Base-by-base conservation (phyloP, 768 basidiomycete species). In the Paxillus ammoniavirescens region DNA sequence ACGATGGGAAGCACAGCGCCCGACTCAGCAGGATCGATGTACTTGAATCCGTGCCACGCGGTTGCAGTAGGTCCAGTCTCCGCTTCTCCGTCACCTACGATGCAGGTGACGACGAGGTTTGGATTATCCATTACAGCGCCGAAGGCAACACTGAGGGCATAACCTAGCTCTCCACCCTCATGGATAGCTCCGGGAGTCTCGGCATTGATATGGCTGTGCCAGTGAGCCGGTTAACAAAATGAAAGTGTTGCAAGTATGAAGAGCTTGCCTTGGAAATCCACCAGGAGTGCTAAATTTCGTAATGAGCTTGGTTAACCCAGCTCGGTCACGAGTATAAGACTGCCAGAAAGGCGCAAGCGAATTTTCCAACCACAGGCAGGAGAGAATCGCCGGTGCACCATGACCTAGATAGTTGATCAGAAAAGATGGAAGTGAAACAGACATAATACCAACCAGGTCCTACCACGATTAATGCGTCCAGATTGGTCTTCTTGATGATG, bases 81-180 rank as follows among this genome's bases (percentile, higher is more conserved):
- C 4, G 87, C 84, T 71, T 95, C 93, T 28, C 92, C 93, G 56
- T 94, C 92, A 21, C 93, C 93, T n/a, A 96, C 73, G 31, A 95
- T 77, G 55, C 88, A 91, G 45, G 85, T 79, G 17, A 87, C 83
- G 61, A 95, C 80, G 15, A 93, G 82, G 64, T 94, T 79, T 8
- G 92, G 93, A 58, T 91, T 87, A 67, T 97, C 93, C 89, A 96
- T 93, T 60, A 91, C 84, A 23, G 89, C 86, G 35, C 93, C 93
- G 63, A 91, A 95, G 1, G 91, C 79, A 8, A 92, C 92, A 40
- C 85, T 80, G 36, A 94, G 82, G 4, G 91, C 91, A 59, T 95
- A 96, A 8, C 93, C 93, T 13, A 95, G 80, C 68, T 95, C 93
- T 28, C 87, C 88, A 50, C 93, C 93, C 72, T 97, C 93, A 61